Evolutionary conservation across 2,329 filamentous ascomycete genomes (phyloP), one percentile per base, ranked within the genome.

Genomic region (Pseudogymnoascus destructans): DNA sequence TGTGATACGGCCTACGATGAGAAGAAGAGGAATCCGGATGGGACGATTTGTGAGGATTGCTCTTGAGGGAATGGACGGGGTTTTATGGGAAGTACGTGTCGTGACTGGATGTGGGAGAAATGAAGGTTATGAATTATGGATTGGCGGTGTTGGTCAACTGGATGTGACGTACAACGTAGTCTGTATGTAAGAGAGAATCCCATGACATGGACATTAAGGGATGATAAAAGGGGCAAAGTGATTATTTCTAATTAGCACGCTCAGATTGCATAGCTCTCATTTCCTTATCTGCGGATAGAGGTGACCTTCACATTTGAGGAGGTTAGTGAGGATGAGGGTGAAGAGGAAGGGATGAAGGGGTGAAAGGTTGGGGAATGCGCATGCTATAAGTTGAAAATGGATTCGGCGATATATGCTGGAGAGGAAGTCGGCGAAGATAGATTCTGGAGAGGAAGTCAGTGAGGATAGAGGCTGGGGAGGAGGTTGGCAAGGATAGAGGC

Each of bases 31-130:
- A 58, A 59, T 52, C 25, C 38, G 21, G 58, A 59, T 57, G 58
- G 58, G 25, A 42, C 55, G 10, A 40, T 59, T 27, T 59, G 58
- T 30, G 25, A 64, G 61, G 61, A 61, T 61, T 57, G 60, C 15
- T 55, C 19, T 32, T 55, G 49, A 35, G 27, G 27, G 27, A 7
- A 15, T 13, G n/a, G 30, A 21, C 3, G 13, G 13, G 3, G 46
- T n/a, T 6, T 52, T 25, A n/a, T 52, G 42, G 13, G 23, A 10
- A 11, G 19, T n/a, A 6, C 3, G 21, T 54, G 5, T 30, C 21
- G 15, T 15, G 30, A 55, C 5, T 17, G 49, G 3, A 17, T 55
- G 17, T 30, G 17, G 25, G n/a, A 30, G 23, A n/a, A 55, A 32
- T 17, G 17, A 32, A 33, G 6, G 25, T 30, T 27, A 55, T 30